Evolutionary conservation across 192 early-diverging fungal species (phyloP).

Genomic region (Coemansia pectinata): DNA sequence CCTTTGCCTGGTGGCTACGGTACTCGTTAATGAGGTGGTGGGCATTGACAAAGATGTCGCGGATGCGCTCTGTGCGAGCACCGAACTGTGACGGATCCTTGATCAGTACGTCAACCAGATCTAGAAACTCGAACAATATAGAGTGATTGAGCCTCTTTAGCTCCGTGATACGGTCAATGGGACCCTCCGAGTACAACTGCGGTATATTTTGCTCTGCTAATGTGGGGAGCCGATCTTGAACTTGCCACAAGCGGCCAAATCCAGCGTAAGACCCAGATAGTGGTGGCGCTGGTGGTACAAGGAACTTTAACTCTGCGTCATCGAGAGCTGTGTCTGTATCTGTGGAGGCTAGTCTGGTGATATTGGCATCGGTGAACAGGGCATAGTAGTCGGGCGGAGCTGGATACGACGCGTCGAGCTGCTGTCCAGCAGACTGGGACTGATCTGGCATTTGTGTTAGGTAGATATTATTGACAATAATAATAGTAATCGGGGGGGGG

Average conservation of each 20-base stretch:
- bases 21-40: conserved; percentile 86
- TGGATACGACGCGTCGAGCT: conserved; percentile 61
- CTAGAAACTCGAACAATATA: conserved; percentile 66
- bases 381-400: conserved; percentile 68
- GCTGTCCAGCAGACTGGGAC: conserved; percentile 24
- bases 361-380: conserved; percentile 65
- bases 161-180: conserved; percentile 66
- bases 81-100: conserved; percentile 56
- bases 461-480: not conserved
- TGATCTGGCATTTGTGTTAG: conserved; percentile 19
- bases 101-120: conserved; percentile 70
- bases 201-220: conserved; percentile 64
- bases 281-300: conserved; percentile 61
- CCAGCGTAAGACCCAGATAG: conserved; percentile 57
- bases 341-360: conserved; percentile 28
- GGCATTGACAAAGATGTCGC: conserved; percentile 73
- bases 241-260: conserved; percentile 74
- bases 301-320: conserved; percentile 52
- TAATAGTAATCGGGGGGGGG: no score
- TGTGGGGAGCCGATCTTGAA: conserved; percentile 59
- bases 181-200: conserved; percentile 65
- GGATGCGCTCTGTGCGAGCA: conserved; percentile 65
- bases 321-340: conserved; percentile 20
- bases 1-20: conserved; percentile 75
- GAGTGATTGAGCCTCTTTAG: conserved; percentile 66